Conservation (phyloP, 2,329 filamentous ascomycete species). For the Penicillium sp. region DNA sequence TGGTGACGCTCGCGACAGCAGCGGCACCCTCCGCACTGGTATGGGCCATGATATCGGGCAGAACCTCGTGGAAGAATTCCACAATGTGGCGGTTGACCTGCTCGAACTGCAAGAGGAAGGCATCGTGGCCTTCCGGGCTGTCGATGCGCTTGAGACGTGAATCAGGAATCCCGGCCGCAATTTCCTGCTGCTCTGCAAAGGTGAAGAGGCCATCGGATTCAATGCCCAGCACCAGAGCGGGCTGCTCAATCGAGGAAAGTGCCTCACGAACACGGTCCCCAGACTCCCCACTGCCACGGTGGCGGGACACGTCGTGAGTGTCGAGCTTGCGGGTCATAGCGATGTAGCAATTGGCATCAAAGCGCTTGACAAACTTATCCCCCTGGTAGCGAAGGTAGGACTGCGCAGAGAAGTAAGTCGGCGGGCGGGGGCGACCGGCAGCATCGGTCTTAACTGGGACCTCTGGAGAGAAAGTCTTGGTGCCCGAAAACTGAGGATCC, state of each 20-base stretch:
- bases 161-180: slow-evolving; percentile 77
- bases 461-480: slow-evolving; percentile 52
- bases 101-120: slow-evolving; percentile 93
- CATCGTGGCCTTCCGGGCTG: slow-evolving; percentile 92
- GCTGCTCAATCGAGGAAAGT: slow-evolving; percentile 79
- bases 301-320: slow-evolving; percentile 89
- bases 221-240: slow-evolving; percentile 87
- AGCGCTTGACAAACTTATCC: slow-evolving; percentile 92
- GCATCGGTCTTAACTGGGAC: slow-evolving; percentile 23
- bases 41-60: slow-evolving; percentile 84
- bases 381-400: slow-evolving; percentile 97
- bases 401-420: slow-evolving; percentile 96
- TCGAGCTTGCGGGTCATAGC: slow-evolving; percentile 97
- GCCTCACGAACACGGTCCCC: slow-evolving; percentile 65
- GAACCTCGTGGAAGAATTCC: slow-evolving; percentile 74
- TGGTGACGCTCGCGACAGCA: slow-evolving; percentile 56
- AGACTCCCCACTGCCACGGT: slow-evolving; percentile 54
- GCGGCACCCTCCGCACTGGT: slow-evolving; percentile 49
- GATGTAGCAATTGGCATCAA: slow-evolving; percentile 98
- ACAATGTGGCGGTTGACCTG: slow-evolving; percentile 90
- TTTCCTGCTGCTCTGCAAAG: slow-evolving; percentile 91
- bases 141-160: slow-evolving; percentile 82
- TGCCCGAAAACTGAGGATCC: slow-evolving; percentile 72
- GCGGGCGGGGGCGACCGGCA: slow-evolving; percentile 46
- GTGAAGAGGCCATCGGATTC: slow-evolving; percentile 96